A percentile compares a stretch with the other conserved stretches of the same genome.
Conservation (phyloP, 495 filamentous ascomycete species). For the Xylaria sp. region DNA sequence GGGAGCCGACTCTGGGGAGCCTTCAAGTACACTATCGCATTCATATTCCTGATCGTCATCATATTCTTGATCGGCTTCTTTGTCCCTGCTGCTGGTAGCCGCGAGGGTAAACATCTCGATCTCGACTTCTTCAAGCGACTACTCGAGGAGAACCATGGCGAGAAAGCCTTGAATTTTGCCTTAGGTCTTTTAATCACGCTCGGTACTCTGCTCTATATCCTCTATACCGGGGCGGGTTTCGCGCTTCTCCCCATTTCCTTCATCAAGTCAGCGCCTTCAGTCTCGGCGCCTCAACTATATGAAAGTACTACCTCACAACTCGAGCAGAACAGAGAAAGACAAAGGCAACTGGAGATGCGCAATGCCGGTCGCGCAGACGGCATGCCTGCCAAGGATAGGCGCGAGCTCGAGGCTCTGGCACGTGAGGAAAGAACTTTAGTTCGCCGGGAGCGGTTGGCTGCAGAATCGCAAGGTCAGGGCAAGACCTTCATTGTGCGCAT, state of each 20-base stretch:
- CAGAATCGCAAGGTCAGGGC: constrained; percentile 77
- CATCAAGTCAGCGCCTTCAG: constrained; percentile 86
- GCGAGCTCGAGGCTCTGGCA: constrained; percentile 84
- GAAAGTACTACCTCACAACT: constrained; percentile 80
- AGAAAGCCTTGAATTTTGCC: constrained; percentile 88
- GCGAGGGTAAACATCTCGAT: constrained; percentile 68
- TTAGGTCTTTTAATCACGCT: constrained; percentile 84
- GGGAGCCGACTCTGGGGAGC: constrained; percentile 77
- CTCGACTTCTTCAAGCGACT: constrained; percentile 91
- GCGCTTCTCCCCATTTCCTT: constrained; percentile 87
- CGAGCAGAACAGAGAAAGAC: constrained; percentile 86
- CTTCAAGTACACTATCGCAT: constrained; percentile 87
- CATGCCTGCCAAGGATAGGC: constrained; percentile 80
- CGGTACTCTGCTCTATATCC: constrained; percentile 80
- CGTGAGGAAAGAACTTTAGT: constrained; percentile 92
- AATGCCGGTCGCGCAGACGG: constrained; percentile 77
- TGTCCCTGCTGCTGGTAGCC: constrained; percentile 73
- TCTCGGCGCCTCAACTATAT: constrained; percentile 76
- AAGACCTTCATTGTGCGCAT: constrained; percentile 69
- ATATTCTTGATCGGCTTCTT: constrained; percentile 94
- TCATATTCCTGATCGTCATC: constrained; percentile 78
- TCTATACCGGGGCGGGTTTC: constrained; percentile 89
- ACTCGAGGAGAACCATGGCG: constrained; percentile 84
- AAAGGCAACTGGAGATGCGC: constrained; percentile 86
- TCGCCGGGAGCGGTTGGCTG: constrained; percentile 84